Evolutionary conservation across 306 rosid genomes (phyloP).

Genomic region (Trifolium repens): DNA sequence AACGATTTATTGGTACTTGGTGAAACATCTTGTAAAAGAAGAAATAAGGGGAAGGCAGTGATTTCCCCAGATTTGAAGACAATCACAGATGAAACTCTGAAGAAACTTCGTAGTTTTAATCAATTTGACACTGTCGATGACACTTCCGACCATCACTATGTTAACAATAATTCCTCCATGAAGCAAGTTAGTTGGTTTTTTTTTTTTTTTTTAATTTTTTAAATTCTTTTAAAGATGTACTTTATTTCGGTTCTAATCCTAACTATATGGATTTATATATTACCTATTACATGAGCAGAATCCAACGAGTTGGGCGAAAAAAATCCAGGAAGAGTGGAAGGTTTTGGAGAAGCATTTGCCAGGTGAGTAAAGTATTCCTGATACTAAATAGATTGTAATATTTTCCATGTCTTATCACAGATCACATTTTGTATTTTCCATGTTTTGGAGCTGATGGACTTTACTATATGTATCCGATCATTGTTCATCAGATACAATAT

Average conservation of each 20-base stretch:
- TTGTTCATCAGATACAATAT: constrained; percentile 66
- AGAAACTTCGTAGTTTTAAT: constrained; percentile 63
- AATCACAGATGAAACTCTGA: constrained; percentile 50
- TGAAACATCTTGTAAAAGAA: neutral
- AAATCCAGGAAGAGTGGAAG: constrained; percentile 87
- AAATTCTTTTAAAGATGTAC: constrained; percentile 12
- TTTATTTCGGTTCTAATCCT: constrained; percentile 26
- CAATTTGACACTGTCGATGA: constrained; percentile 81
- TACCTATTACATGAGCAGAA: constrained; percentile 54
- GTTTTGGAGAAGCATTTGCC: constrained; percentile 80
- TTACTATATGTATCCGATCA: neutral
- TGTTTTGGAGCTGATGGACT: constrained; percentile 20
- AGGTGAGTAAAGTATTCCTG: constrained; percentile 51
- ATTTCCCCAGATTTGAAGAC: constrained; percentile 40
- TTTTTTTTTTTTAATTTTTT: too few species aligned
- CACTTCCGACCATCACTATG: constrained; percentile 68
- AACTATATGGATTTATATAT: constrained; percentile 16
- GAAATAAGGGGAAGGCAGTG: neutral
- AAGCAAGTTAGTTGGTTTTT: constrained; percentile 49
- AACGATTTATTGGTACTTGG: neutral
- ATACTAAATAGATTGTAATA: constrained; percentile 19
- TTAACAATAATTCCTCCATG: constrained; percentile 37
- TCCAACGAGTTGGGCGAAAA: constrained; percentile 67
- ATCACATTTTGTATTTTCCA: neutral
- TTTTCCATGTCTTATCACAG: constrained; percentile 1